Percentiles rank a stretch among this genome's conserved stretches.
Evolutionary conservation across 2,329 filamentous ascomycete genomes (phyloP).

Genomic region (Juglanconis sp.): DNA sequence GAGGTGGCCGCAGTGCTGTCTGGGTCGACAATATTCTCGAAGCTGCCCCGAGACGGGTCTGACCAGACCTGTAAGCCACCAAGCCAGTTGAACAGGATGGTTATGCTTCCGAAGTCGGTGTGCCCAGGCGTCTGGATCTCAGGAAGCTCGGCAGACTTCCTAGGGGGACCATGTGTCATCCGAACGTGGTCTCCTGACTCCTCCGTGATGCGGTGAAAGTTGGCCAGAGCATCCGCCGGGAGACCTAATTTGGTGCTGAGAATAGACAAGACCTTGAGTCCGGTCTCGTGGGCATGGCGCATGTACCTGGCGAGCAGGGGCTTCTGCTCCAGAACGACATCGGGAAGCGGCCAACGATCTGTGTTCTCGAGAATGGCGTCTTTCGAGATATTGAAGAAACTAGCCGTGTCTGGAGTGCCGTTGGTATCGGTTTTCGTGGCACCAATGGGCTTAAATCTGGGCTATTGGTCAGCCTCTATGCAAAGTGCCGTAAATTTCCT

Average conservation of each 20-base stretch:
- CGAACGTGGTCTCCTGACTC: constrained; percentile 20
- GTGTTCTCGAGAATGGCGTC: constrained; percentile 19
- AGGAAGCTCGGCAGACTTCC: constrained; percentile 8
- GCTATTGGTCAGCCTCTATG: background rate
- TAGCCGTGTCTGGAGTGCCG: constrained; percentile 15
- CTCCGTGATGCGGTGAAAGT: constrained; percentile 13
- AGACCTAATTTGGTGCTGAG: constrained; percentile 12
- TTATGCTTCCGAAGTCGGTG: constrained; percentile 37
- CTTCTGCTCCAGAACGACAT: constrained; percentile 12
- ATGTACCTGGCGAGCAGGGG: constrained; percentile 13
- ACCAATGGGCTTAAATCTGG: constrained; percentile 14
- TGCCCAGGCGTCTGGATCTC: constrained; percentile 25
- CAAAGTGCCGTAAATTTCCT: too few species aligned
- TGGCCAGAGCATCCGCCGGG: constrained; percentile 5
- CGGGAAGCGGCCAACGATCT: constrained; percentile 10
- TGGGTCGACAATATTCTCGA: constrained; percentile 16
- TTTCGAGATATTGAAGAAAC: constrained; percentile 20
- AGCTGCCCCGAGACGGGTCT: constrained; percentile 12
- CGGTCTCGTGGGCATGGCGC: constrained; percentile 12
- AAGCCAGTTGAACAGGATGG: constrained; percentile 36
- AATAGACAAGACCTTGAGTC: constrained; percentile 12
- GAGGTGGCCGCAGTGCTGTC: background rate
- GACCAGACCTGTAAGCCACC: constrained; percentile 35
- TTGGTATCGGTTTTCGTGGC: constrained; percentile 15
- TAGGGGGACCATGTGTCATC: constrained; percentile 16